Conservation (phyloP, 345 rosid species). For the Melaleuca quinquenervia region DNA sequence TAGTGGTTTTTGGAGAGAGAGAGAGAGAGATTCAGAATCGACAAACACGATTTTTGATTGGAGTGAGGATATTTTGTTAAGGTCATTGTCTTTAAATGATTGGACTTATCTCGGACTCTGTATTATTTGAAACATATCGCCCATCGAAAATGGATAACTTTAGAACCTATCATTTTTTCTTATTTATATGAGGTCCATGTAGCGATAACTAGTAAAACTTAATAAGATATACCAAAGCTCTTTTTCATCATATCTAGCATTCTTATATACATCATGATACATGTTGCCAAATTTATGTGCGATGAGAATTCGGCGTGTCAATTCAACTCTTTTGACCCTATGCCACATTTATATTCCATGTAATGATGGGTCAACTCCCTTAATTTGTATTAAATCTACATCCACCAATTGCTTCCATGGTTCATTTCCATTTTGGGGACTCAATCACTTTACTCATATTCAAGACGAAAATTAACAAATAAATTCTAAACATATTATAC, state of each 20-base stretch:
- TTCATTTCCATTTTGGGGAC: background rate
- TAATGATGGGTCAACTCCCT: background rate
- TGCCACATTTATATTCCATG: background rate
- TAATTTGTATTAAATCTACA: background rate
- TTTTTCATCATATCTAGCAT: background rate
- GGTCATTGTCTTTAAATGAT: background rate
- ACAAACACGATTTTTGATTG: background rate
- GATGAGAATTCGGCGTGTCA: background rate
- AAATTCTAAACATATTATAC: too few species aligned
- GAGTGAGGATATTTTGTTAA: background rate
- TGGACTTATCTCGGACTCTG: background rate
- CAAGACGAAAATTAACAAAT: too few species aligned
- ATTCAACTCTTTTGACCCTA: background rate
- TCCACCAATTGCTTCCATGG: background rate
- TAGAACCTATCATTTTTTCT: background rate
- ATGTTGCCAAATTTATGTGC: background rate
- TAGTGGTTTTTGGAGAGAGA: background rate
- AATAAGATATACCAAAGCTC: background rate
- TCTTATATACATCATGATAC: background rate
- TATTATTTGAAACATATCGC: background rate
- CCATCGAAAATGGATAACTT: background rate
- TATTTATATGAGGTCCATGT: background rate
- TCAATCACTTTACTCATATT: rapidly evolving
- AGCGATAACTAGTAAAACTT: background rate
- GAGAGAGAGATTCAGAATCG: background rate